Percentiles rank a stretch among this genome's conserved stretches.
These are phyloP conservation scores for Corrigiola litoralis DNA, from an alignment of 179 eudicot species.

Conservation along the genomic window DNA sequence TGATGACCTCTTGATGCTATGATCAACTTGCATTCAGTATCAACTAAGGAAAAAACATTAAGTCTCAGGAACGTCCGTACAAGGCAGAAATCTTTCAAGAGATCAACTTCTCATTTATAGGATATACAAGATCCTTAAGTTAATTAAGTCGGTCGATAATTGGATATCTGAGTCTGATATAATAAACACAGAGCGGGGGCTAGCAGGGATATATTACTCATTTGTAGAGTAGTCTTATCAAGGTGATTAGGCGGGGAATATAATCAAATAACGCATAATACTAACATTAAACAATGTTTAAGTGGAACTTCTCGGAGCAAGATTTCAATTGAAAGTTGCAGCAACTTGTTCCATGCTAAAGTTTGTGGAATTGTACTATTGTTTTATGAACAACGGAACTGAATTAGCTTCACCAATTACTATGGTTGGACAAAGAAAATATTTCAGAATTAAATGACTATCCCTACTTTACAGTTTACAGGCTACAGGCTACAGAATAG, in stretches of 20 bases:
- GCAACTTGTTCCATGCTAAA: constrained; percentile 1
- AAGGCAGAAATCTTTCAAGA: constrained; percentile 7
- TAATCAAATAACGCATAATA: background rate
- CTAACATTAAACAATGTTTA: background rate
- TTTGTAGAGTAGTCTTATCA: constrained; percentile 11
- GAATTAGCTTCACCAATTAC: background rate
- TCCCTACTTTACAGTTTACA: too few relatives aligned
- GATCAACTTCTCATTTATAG: constrained; percentile 4
- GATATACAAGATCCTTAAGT: constrained; percentile 1
- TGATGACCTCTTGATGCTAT: background rate
- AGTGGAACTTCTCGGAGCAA: background rate
- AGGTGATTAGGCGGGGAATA: constrained; percentile 11
- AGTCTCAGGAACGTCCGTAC: background rate
- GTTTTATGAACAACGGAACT: background rate
- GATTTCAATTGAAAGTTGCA: background rate
- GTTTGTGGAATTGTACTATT: background rate
- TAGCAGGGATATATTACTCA: constrained; percentile 21
- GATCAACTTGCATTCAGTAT: constrained; percentile 7
- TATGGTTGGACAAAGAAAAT: background rate
- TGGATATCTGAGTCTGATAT: background rate
- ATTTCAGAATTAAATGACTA: background rate
- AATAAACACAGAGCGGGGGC: background rate
- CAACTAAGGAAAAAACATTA: too few relatives aligned
- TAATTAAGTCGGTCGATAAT: constrained; percentile 8
- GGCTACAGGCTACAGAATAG: too few relatives aligned